phyloP scores from a whole-genome alignment of 129 eudicot species.

The Pulicaria dysenterica region DNA sequence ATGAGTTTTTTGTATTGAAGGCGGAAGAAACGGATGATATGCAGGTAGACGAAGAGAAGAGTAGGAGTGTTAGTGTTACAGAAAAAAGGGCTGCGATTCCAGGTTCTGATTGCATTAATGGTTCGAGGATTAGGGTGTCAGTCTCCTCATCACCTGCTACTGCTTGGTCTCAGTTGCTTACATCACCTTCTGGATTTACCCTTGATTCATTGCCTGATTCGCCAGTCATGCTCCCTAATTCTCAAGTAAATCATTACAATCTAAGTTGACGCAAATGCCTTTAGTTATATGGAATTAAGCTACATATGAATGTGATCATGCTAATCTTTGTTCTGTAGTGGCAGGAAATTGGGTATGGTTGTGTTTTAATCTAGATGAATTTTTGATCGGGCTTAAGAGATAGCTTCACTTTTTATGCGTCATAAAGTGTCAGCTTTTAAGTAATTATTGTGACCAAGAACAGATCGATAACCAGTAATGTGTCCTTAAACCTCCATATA shows the following conservation, averaged over 20 bases:
- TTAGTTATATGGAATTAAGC: not conserved
- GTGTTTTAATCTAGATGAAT: not conserved
- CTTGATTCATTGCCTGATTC: constrained; percentile 60
- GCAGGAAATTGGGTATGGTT: not conserved
- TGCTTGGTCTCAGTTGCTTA: constrained; percentile 38
- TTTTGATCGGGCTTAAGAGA: not conserved
- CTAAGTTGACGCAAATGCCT: not conserved
- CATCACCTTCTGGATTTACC: constrained; percentile 57
- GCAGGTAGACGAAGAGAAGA: constrained; percentile 2
- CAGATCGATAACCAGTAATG: not conserved
- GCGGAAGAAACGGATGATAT: constrained; percentile 35
- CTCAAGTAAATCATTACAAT: constrained; percentile 43
- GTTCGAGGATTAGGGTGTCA: constrained; percentile 37
- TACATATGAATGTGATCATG: not conserved
- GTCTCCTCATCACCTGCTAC: constrained; percentile 35
- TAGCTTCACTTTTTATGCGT: constrained; percentile 9
- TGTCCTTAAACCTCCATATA: constrained; percentile 8
- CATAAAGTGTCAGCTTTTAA: not conserved
- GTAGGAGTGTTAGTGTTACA: constrained; percentile 40
- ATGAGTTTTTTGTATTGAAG: constrained; percentile 30
- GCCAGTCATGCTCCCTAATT: constrained; percentile 60
- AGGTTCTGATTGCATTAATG: constrained; percentile 41
- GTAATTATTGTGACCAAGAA: not conserved
- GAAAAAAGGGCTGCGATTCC: constrained; percentile 50
- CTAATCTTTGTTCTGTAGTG: constrained; percentile 8